Base-by-base conservation (phyloP, 139 green algal species). In the Micromonas commoda region DNA sequence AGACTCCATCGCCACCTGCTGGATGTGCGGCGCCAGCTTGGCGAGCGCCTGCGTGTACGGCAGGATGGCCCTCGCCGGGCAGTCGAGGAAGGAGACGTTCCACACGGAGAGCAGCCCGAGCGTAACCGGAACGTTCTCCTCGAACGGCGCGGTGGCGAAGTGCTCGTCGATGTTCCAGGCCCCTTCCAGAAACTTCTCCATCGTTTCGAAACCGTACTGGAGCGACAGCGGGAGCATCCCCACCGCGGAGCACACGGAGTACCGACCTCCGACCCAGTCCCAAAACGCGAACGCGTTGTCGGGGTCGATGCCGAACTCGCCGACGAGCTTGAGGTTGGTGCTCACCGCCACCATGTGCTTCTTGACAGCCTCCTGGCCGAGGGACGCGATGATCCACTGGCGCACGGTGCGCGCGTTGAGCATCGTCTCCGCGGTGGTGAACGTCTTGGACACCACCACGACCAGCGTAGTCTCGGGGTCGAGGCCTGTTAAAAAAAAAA, bases 341-440 rank as follows among this genome's bases (percentile, higher is more conserved):
- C 82, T 92, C 24, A 99, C 95, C 1, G 96, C 96, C 63, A 99
- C 93, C 96, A 99, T 98, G 90, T 99, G 96, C 89, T 96, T 95
- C 23, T 90, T 81, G 5, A 98, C 92, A 0, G 94, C 82, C 0
- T 91, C 89, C 16, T 84, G 37, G 23, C 84, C 82, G 35, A 83
- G 71, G 6, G 66, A 64, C 13, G 81, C 80, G 4, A 39, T 81
- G 77, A 88, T 84, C 84, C 84, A 88, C 28, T 70, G 74, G n/a
- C 84, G 61, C 77, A 96, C 93, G 26, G 94, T 98, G 77, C 95
- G 88, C 2, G 96, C 96, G 77, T 99, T 99, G 19, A 97, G 88
- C 95, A 99, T 99, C 33, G 95, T 99, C 53, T 99, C 95, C 13
- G 94, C 95, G 2, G 95, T 99, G 73, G 95, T 99, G 89, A 99